Evolutionary conservation across 768 basidiomycete genomes (phyloP).

Genomic region (Tylopilus vinaceipallidus): DNA sequence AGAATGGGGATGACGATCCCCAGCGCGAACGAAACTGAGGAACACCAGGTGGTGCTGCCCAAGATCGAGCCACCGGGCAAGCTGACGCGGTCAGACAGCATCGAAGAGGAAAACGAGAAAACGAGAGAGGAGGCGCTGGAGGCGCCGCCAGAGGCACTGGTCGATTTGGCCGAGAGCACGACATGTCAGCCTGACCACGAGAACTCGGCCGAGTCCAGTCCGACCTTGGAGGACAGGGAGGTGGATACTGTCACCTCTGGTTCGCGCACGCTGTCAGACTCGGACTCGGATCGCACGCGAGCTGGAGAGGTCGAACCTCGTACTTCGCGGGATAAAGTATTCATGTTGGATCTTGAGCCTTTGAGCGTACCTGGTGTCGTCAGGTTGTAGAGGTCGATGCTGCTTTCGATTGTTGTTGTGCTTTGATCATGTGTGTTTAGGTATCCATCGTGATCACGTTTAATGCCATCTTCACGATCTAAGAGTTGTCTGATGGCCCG

Average conservation of each 20-base stretch:
- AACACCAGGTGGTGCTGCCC: constrained; percentile 17
- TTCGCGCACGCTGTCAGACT: constrained; percentile 28
- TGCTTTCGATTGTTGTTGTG: not conserved
- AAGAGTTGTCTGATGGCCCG: not conserved
- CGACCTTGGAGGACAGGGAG: constrained; percentile 18
- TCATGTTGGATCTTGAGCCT: constrained; percentile 28
- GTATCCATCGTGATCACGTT: not conserved
- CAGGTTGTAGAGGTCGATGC: constrained; percentile 8
- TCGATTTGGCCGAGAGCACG: constrained; percentile 1
- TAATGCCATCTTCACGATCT: constrained; percentile 1
- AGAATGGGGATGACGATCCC: constrained; percentile 29
- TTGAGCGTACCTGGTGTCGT: constrained; percentile 14
- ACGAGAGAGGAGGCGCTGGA: constrained; percentile 9
- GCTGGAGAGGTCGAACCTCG: constrained; percentile 25
- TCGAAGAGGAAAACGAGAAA: constrained; percentile 31
- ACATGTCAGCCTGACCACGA: constrained; percentile 5
- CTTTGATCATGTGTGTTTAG: constrained; percentile 30
- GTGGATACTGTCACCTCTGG: constrained; percentile 20
- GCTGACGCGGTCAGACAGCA: constrained; percentile 31
- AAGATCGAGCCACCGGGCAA: constrained; percentile 24
- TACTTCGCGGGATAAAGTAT: constrained; percentile 28
- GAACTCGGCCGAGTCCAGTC: not conserved
- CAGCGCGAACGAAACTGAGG: constrained; percentile 5
- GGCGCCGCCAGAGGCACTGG: not conserved
- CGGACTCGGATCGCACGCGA: constrained; percentile 28